Conservation (phyloP, 2,329 filamentous ascomycete species). For the Hypoxylon sp. region DNA sequence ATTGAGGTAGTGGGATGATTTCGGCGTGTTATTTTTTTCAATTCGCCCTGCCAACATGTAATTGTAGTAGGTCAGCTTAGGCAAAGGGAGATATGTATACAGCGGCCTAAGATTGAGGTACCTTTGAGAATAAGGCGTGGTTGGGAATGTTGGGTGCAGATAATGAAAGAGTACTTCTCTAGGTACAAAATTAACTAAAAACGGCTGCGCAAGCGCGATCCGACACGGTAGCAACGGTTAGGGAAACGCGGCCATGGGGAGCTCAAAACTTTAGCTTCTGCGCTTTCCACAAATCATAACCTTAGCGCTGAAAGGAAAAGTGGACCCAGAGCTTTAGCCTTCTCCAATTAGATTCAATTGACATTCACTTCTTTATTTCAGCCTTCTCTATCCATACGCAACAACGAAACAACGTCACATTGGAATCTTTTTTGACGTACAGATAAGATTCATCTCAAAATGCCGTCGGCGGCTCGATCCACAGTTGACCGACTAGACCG, state of each 20-base stretch:
- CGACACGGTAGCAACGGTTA: conserved; percentile 26
- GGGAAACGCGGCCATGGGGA: conserved; percentile 16
- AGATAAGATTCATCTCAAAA: conserved; percentile 21
- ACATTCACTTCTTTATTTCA: conserved; percentile 28
- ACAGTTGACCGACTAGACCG: conserved; percentile 94
- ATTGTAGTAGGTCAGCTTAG: conserved; percentile 26
- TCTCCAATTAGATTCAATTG: conserved; percentile 18
- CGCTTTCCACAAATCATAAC: conserved; percentile 23
- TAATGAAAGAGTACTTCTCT: conserved; percentile 16
- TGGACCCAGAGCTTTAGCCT: conserved; percentile 36
- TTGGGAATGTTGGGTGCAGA: conserved; percentile 25
- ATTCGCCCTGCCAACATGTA: conserved; percentile 34
- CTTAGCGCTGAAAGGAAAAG: conserved; percentile 11
- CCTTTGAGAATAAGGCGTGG: background rate
- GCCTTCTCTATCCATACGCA: conserved; percentile 26
- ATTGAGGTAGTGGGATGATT: conserved; percentile 18
- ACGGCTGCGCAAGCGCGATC: conserved; percentile 32
- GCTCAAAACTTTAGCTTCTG: conserved; percentile 17
- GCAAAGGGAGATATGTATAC: conserved; percentile 8
- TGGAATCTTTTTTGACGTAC: background rate
- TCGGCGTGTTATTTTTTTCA: conserved; percentile 13
- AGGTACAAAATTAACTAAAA: conserved; percentile 20
- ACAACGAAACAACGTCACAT: conserved; percentile 14
- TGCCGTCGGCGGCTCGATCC: conserved; percentile 60
- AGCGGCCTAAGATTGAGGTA: conserved; percentile 10